Percentiles rank a stretch among this genome's conserved stretches.
Evolutionary conservation across 306 rosid genomes (phyloP).

Genomic region (Hippophae tibetana): DNA sequence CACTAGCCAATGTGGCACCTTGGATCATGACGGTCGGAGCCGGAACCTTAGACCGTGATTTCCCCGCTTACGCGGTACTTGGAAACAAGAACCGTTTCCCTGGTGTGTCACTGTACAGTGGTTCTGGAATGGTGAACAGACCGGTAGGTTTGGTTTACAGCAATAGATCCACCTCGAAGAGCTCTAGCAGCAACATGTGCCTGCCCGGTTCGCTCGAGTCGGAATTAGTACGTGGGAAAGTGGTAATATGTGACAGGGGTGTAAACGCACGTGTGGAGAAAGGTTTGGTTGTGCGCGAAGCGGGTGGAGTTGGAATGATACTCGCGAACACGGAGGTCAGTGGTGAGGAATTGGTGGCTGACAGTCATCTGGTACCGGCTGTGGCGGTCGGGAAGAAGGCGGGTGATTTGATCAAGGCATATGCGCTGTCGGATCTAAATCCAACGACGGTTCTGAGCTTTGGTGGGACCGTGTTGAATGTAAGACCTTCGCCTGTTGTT

Average conservation of each 20-base stretch:
- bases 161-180: slow-evolving; percentile 32
- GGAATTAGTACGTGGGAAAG: slow-evolving; percentile 58
- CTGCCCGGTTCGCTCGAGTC: slow-evolving; percentile 69
- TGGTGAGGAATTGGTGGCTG: slow-evolving; percentile 90
- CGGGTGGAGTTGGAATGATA: slow-evolving; percentile 89
- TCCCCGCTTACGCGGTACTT: slow-evolving; percentile 57
- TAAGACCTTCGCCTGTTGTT: slow-evolving; percentile 78
- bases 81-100: slow-evolving; percentile 41
- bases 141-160: slow-evolving; percentile 52
- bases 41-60: slow-evolving; percentile 36
- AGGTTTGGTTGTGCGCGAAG: slow-evolving; percentile 67
- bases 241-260: slow-evolving; percentile 87
- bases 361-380: slow-evolving; percentile 79
- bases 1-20: slow-evolving; percentile 17
- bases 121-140: slow-evolving; percentile 59
- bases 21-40: slow-evolving; percentile 26
- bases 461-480: slow-evolving; percentile 74
- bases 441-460: slow-evolving; percentile 68
- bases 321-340: slow-evolving; percentile 71
- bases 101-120: slow-evolving; percentile 84
- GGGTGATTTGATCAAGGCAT: slow-evolving; percentile 58
- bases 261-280: slow-evolving; percentile 82
- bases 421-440: slow-evolving; percentile 31
- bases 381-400: slow-evolving; percentile 60
- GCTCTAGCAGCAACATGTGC: slow-evolving; percentile 46